Evolutionary conservation across 257 asterid species (phyloP).

Genomic region (Fraxinus quadrangulata): DNA sequence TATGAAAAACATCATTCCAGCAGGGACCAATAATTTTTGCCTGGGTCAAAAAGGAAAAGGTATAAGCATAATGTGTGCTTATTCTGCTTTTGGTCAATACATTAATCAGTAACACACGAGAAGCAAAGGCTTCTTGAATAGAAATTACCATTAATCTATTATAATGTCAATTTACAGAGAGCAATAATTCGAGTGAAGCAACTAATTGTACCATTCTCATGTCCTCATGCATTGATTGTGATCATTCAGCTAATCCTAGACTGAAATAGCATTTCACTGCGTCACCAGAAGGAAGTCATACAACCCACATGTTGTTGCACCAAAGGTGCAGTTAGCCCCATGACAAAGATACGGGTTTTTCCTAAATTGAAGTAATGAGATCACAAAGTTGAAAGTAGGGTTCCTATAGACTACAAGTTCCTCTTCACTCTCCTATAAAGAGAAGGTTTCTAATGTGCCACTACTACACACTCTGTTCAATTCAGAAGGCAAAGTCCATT

Average conservation of each 20-base stretch:
- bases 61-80: background rate
- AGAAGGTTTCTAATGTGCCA: background rate
- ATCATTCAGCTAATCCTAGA: background rate
- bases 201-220: background rate
- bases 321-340: background rate
- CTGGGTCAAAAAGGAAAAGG: background rate
- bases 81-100: background rate
- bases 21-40: background rate
- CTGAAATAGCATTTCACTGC: background rate
- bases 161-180: background rate
- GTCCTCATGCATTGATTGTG: background rate
- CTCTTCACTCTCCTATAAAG: background rate
- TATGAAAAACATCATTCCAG: background rate
- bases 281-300: background rate
- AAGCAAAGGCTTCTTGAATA: background rate
- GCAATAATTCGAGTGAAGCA: background rate
- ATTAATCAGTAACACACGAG: background rate
- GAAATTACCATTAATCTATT: background rate
- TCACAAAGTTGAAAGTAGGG: background rate
- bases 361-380: background rate
- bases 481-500: background rate
- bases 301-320: background rate
- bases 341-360: background rate
- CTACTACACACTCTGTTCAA: background rate
- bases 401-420: background rate